phyloP scores from a whole-genome alignment of 148 eudicot genomes.

The Bassia scoparia region DNA sequence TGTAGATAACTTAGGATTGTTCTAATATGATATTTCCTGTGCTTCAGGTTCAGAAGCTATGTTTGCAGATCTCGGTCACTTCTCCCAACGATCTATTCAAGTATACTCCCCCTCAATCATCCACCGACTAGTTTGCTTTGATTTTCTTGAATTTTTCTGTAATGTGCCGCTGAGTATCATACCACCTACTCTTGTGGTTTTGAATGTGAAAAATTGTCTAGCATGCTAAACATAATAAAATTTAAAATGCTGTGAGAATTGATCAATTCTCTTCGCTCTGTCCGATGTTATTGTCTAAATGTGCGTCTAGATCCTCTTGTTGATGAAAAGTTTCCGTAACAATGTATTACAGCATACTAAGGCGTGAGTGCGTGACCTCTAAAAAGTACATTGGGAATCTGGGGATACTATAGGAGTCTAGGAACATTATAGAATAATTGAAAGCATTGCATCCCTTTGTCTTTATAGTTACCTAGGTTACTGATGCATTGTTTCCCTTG shows the following conservation, averaged over 20 bases:
- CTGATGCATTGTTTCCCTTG: conserved; percentile 12
- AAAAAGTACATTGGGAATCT: too few relatives aligned
- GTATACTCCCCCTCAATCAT: conserved; percentile 11
- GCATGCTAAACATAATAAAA: too few relatives aligned
- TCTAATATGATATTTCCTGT: conserved; percentile 13
- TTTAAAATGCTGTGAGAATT: too few relatives aligned
- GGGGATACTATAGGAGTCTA: background rate
- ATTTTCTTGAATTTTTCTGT: background rate
- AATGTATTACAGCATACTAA: too few relatives aligned
- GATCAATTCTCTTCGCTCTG: too few relatives aligned
- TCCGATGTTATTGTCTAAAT: too few relatives aligned
- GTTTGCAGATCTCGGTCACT: conserved; percentile 73
- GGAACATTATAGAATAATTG: background rate
- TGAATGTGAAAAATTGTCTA: background rate
- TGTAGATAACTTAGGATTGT: background rate
- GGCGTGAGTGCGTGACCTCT: too few relatives aligned
- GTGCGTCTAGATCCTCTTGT: too few relatives aligned
- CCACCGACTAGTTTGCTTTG: background rate
- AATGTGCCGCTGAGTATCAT: background rate
- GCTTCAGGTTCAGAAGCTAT: conserved; percentile 72
- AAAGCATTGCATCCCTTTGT: background rate
- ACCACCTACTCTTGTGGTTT: background rate
- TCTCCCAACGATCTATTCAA: conserved; percentile 34
- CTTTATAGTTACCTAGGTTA: background rate
- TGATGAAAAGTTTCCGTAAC: too few relatives aligned